Base-by-base conservation (phyloP, 1,139 yeast species). In the Blastobotrys capitulatus region DNA sequence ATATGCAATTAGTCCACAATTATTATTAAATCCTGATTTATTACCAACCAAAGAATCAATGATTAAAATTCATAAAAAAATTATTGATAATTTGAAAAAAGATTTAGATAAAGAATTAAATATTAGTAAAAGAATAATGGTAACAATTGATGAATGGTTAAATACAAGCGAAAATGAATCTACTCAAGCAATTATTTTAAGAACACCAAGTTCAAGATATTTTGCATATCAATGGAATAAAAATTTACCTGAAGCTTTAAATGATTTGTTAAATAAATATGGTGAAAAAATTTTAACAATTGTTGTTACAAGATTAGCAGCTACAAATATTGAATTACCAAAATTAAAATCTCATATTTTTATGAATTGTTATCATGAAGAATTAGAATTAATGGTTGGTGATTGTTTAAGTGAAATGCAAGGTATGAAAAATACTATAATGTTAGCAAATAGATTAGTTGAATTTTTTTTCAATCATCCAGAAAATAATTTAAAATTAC, bases 71-170 rank as follows among this genome's bases (percentile, higher is more conserved):
- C 40, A 39, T 15, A 22, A 42, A 36, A 47, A 42, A 12, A 46
- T 47, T 7, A 49, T 47, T 16, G n/a, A 29, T 22, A 16, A 29
- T 10, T 22, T 51, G 31, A 45, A 48, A 27, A 19, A 25, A 6
- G 49, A 45, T 12, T 42, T 46, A 20, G 25, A 31, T 31, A 43
- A 48, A 29, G 51, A 51, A 27, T 35, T 51, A 22, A 26, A 29
- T 27, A 20, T 37, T 4, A 44, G 49, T 27, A 51, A 47, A 35
- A 37, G 29, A 37, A 29, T 51, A n/a, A 47, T 50, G 26, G 36
- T 51, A 32, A 47, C 47, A 9, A 43, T 48, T 9, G 53, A 51
- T 32, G 42, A 45, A 13, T 51, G 53, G 53, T 36, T 47, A 42
- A 51, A 50, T 34, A 39, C 42, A 19, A n/a, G n/a, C n/a, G 25